Evolutionary conservation across 192 early-diverging fungal genomes (phyloP).

Genomic region (Paraglomus brasilianum): DNA sequence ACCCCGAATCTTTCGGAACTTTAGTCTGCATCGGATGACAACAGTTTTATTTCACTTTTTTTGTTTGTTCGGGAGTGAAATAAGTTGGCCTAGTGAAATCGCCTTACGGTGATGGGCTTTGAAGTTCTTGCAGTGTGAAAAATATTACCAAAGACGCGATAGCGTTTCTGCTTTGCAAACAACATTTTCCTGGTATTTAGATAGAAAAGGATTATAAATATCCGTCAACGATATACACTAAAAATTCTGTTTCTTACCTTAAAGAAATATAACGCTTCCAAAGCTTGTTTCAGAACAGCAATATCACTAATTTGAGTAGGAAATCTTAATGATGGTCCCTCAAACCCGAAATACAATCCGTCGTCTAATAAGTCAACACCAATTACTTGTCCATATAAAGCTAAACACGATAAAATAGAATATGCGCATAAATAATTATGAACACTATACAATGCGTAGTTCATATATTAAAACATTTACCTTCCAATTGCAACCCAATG

Average conservation of each 20-base stretch:
- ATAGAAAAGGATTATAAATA: slow-evolving; percentile 18
- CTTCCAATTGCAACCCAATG: slow-evolving; percentile 23
- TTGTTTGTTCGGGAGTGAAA: slow-evolving; percentile 16
- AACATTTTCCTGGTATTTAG: slow-evolving; percentile 28
- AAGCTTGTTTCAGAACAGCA: slow-evolving; percentile 29
- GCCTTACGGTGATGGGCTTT: slow-evolving; percentile 30
- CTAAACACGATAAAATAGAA: slow-evolving; percentile 26
- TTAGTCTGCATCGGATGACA: slow-evolving; percentile 8
- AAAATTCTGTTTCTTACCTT: slow-evolving; percentile 32
- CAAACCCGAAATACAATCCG: slow-evolving; percentile 29
- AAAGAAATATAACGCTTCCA: slow-evolving; percentile 33
- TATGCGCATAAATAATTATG: slow-evolving; percentile 21
- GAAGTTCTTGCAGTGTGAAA: slow-evolving; percentile 23
- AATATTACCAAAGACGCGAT: slow-evolving; percentile 15
- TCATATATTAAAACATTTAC: slow-evolving; percentile 21
- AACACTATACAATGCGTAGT: slow-evolving; percentile 6
- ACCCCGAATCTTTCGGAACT: no score
- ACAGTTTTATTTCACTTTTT: slow-evolving; percentile 16
- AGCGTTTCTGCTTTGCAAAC: slow-evolving; percentile 27
- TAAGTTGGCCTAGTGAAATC: slow-evolving; percentile 25
- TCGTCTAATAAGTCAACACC: slow-evolving; percentile 31
- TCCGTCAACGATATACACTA: slow-evolving; percentile 9
- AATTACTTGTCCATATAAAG: slow-evolving; percentile 22
- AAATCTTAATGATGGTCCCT: slow-evolving; percentile 31
- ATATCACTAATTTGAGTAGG: slow-evolving; percentile 29